Evolutionary conservation across 208 protist genomes (phyloP), one percentile per base, ranked within the genome.

Genomic region (Trypanosomatidae sp.): DNA sequence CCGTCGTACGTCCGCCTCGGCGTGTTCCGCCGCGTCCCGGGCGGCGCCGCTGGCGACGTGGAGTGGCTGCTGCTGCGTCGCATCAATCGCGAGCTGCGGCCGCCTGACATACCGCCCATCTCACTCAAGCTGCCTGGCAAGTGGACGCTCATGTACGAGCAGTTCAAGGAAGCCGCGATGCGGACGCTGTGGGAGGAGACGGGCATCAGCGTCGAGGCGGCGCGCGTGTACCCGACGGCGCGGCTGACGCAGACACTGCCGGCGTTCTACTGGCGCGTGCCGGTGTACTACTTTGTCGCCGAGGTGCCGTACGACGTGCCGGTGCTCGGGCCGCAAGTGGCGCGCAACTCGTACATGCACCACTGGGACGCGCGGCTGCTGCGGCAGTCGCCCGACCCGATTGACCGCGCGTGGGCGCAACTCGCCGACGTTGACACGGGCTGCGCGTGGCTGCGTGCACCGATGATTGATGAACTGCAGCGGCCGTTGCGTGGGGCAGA

Each of bases 91-190:
- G 86, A 94, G 27, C 48, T 86, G 6, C 74, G 86, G 13, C 86
- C 86, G 16, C 79, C 80, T 0, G 86, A 94, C 43, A 89, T 94
- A 49, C 86, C 86, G 3, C 75, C 80, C 21, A 91, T 94, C 57
- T 89, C 81, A 0, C 72, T 94, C 21, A 94, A 94, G 61, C 61
- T 75, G 0, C 86, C 86, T n/a, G 86, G 86, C 33, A 94, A 94
- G 63, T 94, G 71, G 66, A 89, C 74, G 22, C 42, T 94, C 27
- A 44, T 94, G n/a, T 88, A 82, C 44, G 86, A 94, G 60, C 66
- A 80, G 20, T 74, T 73, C 65, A 85, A 84, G 54, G 86, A 94
- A 73, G 86, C 86, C 0, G 86, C 86, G 15, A 61, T 89, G 16
- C 81, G 86, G 0, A 73, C 81, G n/a, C 32, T 87, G 41, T 94